Evolutionary conservation across 2,329 filamentous ascomycete genomes (phyloP).

Genomic region (Exophiala bonariae): DNA sequence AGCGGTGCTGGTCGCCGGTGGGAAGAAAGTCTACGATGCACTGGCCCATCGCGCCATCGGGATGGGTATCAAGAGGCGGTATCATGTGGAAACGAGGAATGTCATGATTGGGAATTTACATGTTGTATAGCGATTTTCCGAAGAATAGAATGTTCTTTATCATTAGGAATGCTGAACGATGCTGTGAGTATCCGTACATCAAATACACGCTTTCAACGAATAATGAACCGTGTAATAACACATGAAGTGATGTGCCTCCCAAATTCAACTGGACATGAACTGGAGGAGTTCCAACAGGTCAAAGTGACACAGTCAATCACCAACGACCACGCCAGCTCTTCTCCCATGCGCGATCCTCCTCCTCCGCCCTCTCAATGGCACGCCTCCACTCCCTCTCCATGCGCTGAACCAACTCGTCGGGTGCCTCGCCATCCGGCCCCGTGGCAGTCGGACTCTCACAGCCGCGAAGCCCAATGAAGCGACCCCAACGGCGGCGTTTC

Average conservation of each 20-base stretch:
- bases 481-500: constrained; percentile 42
- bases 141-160: too few species aligned
- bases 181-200: too few species aligned
- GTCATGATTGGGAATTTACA: constrained; percentile 76
- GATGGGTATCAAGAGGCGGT: constrained; percentile 75
- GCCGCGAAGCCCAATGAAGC: constrained; percentile 43
- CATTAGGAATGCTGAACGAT: too few species aligned
- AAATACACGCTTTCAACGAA: too few species aligned
- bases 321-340: constrained; percentile 27
- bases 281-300: too few species aligned
- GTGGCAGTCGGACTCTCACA: constrained; percentile 33
- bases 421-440: constrained; percentile 9
- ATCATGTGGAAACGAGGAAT: constrained; percentile 78
- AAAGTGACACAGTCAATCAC: too few species aligned
- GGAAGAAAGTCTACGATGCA: constrained; percentile 63
- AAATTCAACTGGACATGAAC: too few species aligned
- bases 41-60: constrained; percentile 61
- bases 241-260: too few species aligned
- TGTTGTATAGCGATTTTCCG: constrained; percentile 49
- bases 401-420: constrained; percentile 20
- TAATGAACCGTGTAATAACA: too few species aligned
- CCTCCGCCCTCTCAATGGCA: constrained; percentile 29
- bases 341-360: constrained; percentile 27
- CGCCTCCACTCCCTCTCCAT: constrained; percentile 34
- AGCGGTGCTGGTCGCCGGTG: constrained; percentile 79